Evolutionary conservation across 768 basidiomycete species (phyloP), one percentile per base, ranked within the genome.

Genomic region (Tylopilus felleus): DNA sequence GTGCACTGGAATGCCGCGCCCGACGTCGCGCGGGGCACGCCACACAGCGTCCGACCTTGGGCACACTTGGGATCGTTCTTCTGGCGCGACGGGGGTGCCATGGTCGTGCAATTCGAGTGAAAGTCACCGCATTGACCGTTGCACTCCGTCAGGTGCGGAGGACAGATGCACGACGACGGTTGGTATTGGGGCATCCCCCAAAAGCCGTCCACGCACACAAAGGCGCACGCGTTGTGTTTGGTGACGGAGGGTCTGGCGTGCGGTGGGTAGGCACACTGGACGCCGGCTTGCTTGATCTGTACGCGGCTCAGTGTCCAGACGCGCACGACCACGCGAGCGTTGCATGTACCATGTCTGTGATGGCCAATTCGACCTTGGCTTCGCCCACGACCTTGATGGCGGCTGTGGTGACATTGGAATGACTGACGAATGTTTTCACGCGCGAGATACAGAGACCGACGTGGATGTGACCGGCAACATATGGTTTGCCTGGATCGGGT

Each of bases 181-280:
- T 57, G 47, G 5, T 39, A 39, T 0, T 57, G 3, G 4, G 67
- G 63, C 39, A 57, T 65, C 2, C 61, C 60, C 31, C 55, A 4
- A 58, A 65, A 71, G 3, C 69, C 69, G 33, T 70, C 61, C 4
- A 13, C 52, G 50, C 73, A 73, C 12, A 61, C 8, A 52, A 70
- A 74, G 47, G 56, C 58, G 33, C 73, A 76, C 17, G 55, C 63
- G 17, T 61, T 55, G 21, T 36, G 52, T 4, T 31, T 5, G 9
- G 60, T 55, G 47, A 62, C 65, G 4, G 58, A 31, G 12, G 67
- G 57, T 8, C 27, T 44, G 0, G 63, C 57, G 44, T 75, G 70
- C n/a, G 50, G 51, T 8, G 74, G 74, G 52, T 68, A 74, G 8
- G 61, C 47, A 52, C 75, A 75, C 35, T 65, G 36, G 27, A 59